A percentile compares a stretch with the other conserved stretches of the same genome.
Evolutionary conservation across 2,329 filamentous ascomycete genomes (phyloP).

Genomic region (Colletotrichum falcatum): DNA sequence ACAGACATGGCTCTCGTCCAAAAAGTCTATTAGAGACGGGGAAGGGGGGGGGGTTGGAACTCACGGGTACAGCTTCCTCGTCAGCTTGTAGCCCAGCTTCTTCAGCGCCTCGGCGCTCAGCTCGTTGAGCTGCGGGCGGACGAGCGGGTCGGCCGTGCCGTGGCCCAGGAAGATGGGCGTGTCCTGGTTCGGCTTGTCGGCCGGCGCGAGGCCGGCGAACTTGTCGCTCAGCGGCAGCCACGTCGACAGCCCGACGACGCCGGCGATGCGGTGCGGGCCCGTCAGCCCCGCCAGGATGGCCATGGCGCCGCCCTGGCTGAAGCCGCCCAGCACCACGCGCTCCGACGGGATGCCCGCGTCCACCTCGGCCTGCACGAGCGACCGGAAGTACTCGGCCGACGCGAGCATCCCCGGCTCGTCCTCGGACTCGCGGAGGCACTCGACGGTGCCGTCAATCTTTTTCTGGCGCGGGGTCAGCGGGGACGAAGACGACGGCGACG

Average conservation of each 20-base stretch:
- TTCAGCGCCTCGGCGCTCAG: conserved; percentile 75
- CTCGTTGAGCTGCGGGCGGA: conserved; percentile 76
- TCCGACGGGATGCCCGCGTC: conserved; percentile 83
- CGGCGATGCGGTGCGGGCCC: conserved; percentile 79
- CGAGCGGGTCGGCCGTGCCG: conserved; percentile 81
- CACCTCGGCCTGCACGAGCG: conserved; percentile 83
- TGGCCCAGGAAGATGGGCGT: conserved; percentile 93
- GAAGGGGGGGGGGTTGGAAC: neutral
- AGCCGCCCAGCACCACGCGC: conserved; percentile 87
- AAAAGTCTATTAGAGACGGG: neutral
- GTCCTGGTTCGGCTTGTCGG: conserved; percentile 67
- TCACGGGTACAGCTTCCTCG: conserved; percentile 80
- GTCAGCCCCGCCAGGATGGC: conserved; percentile 85
- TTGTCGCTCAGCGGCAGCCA: conserved; percentile 76
- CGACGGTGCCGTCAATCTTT: conserved; percentile 50
- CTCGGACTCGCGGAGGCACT: conserved; percentile 56
- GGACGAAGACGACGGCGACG: neutral
- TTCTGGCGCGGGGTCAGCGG: conserved; percentile 26
- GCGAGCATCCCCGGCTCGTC: conserved; percentile 80
- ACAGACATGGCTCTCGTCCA: neutral
- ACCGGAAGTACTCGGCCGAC: conserved; percentile 81
- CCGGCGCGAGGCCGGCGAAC: conserved; percentile 58
- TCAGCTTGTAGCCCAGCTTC: conserved; percentile 77
- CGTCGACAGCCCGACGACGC: conserved; percentile 86
- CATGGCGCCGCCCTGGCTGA: conserved; percentile 90